Evolutionary conservation across 2,329 filamentous ascomycete genomes (phyloP), one percentile per base, ranked within the genome.

Genomic region (Rutstroemia sp.): DNA sequence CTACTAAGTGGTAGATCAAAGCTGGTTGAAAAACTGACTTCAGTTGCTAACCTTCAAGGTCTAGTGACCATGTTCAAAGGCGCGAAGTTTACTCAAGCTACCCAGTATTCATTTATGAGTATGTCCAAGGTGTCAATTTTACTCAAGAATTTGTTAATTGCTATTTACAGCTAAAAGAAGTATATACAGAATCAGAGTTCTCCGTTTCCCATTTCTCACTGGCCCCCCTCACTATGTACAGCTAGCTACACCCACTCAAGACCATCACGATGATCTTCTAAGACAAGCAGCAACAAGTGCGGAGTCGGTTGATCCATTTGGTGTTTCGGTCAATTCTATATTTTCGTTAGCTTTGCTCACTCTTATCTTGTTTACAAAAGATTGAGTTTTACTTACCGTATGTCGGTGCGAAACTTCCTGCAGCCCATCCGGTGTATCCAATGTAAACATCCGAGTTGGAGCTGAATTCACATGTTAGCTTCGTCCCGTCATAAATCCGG

Each of bases 391-490:
- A 36, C 58, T 57, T 57, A 63, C 58, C 50, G 47, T 68, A 68
- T 2, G 54, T 63, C 0, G 53, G 21, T 10, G 53, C 56, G 27
- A 72, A 73, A 16, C 64, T 64, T 19, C 72, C 71, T 23, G 72
- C 72, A 8, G 65, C 57, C 72, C 72, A 74, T 21, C 67, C 70
- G 30, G 71, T 58, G 53, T 69, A 73, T 8, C 72, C 72, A 8
- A 73, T 56, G 52, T 69, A 73, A 3, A 72, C 70, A 58, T 72
- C 71, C 5, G 64, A 63, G 38, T 72, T 72, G 8, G 58, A 51
- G 60, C 66, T 68, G 50, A 19, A 19, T 1, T 56, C 42, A 50
- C 12, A 2, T n/a, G 40, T 46, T 19, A 12, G 12, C 51, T 48
- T 39, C 27, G 10, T 30, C 27, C 27, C 23, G n/a, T 14, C 14